These are phyloP conservation scores for Orobanche coerulescens DNA, from an alignment of 257 asterid species.

Conservation along the genomic window DNA sequence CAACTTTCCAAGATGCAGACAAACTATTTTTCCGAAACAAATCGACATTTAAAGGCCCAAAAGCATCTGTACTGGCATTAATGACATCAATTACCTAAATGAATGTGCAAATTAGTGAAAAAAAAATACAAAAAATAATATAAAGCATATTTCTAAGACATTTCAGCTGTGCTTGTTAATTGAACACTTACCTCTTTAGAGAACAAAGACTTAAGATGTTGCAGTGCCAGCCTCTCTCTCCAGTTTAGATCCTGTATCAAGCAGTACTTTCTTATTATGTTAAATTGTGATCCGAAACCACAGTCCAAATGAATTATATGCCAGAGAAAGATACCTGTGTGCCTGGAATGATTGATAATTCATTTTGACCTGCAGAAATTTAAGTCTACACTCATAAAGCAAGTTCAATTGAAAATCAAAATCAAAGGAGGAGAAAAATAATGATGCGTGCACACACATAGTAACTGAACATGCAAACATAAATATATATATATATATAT, in stretches of 20 bases:
- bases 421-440: not conserved
- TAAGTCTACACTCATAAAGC: constrained; percentile 1
- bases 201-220: constrained; percentile 53
- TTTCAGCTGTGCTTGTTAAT: not conserved
- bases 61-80: constrained; percentile 53
- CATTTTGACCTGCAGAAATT: constrained; percentile 44
- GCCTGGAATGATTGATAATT: constrained; percentile 25
- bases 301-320: not conserved
- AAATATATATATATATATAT: constrained; percentile 8
- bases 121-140: constrained; percentile 2
- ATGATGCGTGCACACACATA: not conserved
- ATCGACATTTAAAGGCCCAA: constrained; percentile 68
- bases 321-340: constrained; percentile 42
- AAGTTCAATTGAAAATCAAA: not conserved
- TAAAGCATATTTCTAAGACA: constrained; percentile 5
- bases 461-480: not conserved
- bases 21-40: constrained; percentile 53
- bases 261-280: constrained; percentile 13
- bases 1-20: constrained; percentile 72
- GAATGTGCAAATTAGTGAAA: constrained; percentile 18
- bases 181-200: constrained; percentile 48
- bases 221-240: constrained; percentile 64
- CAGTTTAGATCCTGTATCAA: constrained; percentile 52
- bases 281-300: constrained; percentile 15
- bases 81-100: constrained; percentile 72